Evolutionary conservation across 2,329 filamentous ascomycete species (phyloP).

Genomic region (Cytospora paraplurivora): DNA sequence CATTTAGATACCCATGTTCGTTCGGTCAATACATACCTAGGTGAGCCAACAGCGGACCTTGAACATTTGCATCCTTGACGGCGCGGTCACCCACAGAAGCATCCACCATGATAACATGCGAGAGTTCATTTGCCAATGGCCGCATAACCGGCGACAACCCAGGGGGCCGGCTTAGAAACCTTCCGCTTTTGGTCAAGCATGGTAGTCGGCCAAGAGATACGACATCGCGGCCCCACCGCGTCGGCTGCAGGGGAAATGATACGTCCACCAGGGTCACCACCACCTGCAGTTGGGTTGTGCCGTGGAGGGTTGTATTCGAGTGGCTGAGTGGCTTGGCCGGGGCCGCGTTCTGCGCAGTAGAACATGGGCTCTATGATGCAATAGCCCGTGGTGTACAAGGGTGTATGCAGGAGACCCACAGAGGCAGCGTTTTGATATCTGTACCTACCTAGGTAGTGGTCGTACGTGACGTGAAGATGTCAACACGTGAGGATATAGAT

Average conservation of each 20-base stretch:
- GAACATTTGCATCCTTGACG: neutral
- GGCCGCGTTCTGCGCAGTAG: neutral
- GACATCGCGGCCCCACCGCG: neutral
- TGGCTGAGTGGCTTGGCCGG: neutral
- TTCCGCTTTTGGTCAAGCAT: neutral
- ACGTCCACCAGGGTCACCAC: neutral
- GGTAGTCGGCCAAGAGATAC: neutral
- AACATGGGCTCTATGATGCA: neutral
- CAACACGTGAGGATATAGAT: neutral
- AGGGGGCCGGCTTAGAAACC: neutral
- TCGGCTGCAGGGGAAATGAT: neutral
- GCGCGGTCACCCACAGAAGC: neutral
- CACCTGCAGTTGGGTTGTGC: neutral
- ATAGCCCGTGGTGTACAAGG: neutral
- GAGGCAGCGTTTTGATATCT: too few species aligned
- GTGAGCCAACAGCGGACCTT: too few species aligned
- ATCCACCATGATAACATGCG: neutral
- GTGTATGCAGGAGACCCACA: too few species aligned
- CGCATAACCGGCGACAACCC: neutral
- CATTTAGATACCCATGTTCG: neutral
- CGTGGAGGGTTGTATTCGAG: constrained; percentile 1
- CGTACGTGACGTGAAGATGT: neutral
- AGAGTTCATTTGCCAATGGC: neutral
- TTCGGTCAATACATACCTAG: too few species aligned
- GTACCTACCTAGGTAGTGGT: neutral